Base-by-base conservation (phyloP, 1,139 yeast genomes). In the Saccharomyces hybrid region DNA sequence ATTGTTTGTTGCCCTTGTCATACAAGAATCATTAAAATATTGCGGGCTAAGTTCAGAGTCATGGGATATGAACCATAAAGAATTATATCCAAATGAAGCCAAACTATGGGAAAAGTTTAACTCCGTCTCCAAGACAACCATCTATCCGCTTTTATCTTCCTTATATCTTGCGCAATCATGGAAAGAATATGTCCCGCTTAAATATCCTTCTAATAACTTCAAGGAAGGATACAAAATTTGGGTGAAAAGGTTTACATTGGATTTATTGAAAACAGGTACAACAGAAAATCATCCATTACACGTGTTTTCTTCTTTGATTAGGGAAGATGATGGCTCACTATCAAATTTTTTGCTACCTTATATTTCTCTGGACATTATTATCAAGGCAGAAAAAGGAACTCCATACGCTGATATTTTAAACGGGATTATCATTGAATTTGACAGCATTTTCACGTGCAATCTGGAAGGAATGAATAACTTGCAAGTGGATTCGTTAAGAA, bases 271-370 rank as follows among this genome's bases (percentile, higher is more conserved):
- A 59, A 73, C 60, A 5, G 67, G 70, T 14, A 73, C 73, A 2
- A 73, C 73, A 42, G 80, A 81, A 16, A 70, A 73, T 19, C 74
- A 76, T 14, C 81, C 89, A 0, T 84, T 88, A 60, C 79, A 76
- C 48, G 81, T 88, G 1, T 84, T 88, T 58, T 76, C 88, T 0
- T 80, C 84, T 49, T 72, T 88, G 47, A 79, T 88, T n/a, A 78
- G 82, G 55, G 87, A 83, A 57, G 88, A 86, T 57, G 95, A 88
- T 66, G 75, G 84, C 6, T 75, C 84, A 0, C 73, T 91, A 41
- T 82, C 91, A 52, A 81, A 81, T 52, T 85, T 86, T 60, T 67
- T 91, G n/a, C 73, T 93, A 8, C 97, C 96, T 5, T 91, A 88
- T 69, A 84, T 83, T 27, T 80, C 87, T 0, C 74, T 90, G 55